Evolutionary conservation across 2,329 filamentous ascomycete genomes (phyloP), one percentile per base, ranked within the genome.

Genomic region (Capronia epimyces): DNA sequence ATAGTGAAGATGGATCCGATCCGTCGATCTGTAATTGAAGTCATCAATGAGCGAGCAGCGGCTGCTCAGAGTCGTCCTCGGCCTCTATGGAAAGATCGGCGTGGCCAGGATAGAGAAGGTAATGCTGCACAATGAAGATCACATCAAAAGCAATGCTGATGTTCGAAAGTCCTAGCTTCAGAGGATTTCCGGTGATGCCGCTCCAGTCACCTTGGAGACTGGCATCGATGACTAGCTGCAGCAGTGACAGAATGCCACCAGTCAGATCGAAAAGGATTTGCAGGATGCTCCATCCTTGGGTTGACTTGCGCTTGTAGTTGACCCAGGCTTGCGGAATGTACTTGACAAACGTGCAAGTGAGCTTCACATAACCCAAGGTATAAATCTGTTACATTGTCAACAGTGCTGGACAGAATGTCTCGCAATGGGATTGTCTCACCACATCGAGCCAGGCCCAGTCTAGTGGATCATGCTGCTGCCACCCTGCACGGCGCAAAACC

Each of bases 101-200:
- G 9, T 58, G 50, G 1, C 39, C 50, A 53, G 66, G 67, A 65
- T 95, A 97, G 16, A 95, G 67, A 29, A 90, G 72, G 62, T 90
- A 97, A 69, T 97, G 93, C 71, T 98, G 93, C 3, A 79, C 64
- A 45, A 97, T 84, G 65, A 97, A 97, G 43, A 95, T 75, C 25
- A 86, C 57, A 65, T 97, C 91, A 66, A 95, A 97, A 2, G 87
- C 67, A 62, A 97, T 84, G 51, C 84, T 89, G 40, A 95, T 81
- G 64, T 95, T 91, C 12, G 87, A 86, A 36, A 97, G 76, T 2
- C 83, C 82, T 52, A 97, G 82, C 72, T 97, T 98, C 61, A 93
- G 84, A 0, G 89, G 88, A 67, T 97, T 97, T 1, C 90, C 91
- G 0, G 84, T 89, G 51, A 97, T 76, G 18, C 91, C 93, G 42